Evolutionary conservation across 1,284 basidiomycete species (phyloP), one percentile per base, ranked within the genome.

Genomic region (Ceratobasidium sp.): DNA sequence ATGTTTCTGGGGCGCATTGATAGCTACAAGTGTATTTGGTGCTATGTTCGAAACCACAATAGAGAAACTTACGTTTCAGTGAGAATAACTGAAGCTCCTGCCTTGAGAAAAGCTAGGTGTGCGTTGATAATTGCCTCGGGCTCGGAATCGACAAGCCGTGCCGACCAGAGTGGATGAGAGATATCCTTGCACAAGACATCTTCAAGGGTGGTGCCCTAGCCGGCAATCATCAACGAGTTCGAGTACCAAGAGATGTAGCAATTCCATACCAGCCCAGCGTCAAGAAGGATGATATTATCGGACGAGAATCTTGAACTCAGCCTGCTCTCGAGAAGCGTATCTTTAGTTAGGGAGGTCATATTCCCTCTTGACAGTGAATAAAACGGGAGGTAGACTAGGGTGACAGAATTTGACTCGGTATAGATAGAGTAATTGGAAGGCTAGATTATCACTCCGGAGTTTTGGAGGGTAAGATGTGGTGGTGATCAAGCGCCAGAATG

Each of bases 171-270:
- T 1, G 90, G 86, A 54, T 88, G 83, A 0, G 89, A 87, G 55
- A 91, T 88, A 81, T 90, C 86, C 54, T 87, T 79, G 64, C 87
- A 83, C 78, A 90, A 88, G 10, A 88, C 82, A 52, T 88, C 87
- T 82, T 94, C 92, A 20, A 94, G 86, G 0, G 89, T 91, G 4
- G 91, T 91, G 50, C 93, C 91, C 92, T 93, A 78, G 30, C 33
- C 33, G 77, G 33, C 33, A 27, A 67, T 67, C 55, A 23, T 54
- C 66, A 44, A 76, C 18, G 54, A 27, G 20, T 12, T n/a, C 18
- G 41, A 33, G 14, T 68, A 44, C 44, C 16, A 67, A 30, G 16
- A 20, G 7, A 66, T 35, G 57, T 55, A n/a, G n/a, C 16, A 30
- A 10, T 27, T 14, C 84, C 87, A 81, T 81, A 88, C 90, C 84